phyloP scores from a whole-genome alignment of 2,329 filamentous ascomycete species.

The Phialophora chinensis region DNA sequence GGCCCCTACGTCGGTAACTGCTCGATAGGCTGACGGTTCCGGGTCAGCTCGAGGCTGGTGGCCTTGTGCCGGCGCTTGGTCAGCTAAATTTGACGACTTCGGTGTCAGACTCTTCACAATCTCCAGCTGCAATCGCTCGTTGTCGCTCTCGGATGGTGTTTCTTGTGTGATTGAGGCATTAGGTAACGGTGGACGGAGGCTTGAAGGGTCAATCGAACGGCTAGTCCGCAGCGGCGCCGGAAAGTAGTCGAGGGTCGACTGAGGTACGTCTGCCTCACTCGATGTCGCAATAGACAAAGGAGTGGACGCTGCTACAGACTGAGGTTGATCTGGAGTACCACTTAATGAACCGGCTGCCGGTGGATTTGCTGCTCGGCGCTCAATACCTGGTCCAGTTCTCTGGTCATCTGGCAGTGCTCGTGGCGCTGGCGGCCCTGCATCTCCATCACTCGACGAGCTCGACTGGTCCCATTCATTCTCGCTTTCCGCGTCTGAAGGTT shows the following conservation, averaged over 20 bases:
- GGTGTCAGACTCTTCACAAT: slow-evolving; percentile 57
- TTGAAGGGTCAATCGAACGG: slow-evolving; percentile 25
- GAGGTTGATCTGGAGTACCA: slow-evolving; percentile 5
- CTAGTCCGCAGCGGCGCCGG: slow-evolving; percentile 39
- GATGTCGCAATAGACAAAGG: slow-evolving; percentile 9
- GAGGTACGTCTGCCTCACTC: slow-evolving; percentile 18
- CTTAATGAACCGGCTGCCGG: background rate
- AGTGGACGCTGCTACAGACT: slow-evolving; percentile 6
- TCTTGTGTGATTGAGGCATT: slow-evolving; percentile 45
- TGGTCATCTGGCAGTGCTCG: slow-evolving; percentile 1
- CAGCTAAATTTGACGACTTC: slow-evolving; percentile 31
- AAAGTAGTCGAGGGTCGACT: slow-evolving; percentile 36
- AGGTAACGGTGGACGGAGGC: slow-evolving; percentile 44
- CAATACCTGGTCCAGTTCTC: background rate
- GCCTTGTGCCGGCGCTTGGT: slow-evolving; percentile 6
- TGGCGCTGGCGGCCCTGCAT: slow-evolving; percentile 51
- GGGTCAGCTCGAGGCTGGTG: background rate
- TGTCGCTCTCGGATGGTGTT: slow-evolving; percentile 49
- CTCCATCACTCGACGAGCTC: slow-evolving; percentile 48
- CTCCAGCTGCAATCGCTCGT: slow-evolving; percentile 53
- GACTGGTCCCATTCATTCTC: slow-evolving; percentile 44
- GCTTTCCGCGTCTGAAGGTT: slow-evolving; percentile 27
- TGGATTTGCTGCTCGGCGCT: background rate
- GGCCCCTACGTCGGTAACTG: background rate
- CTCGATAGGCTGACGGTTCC: background rate